These are phyloP conservation scores for Aspergillus calidoustus DNA, from an alignment of 2,329 filamentous ascomycete genomes.

Conservation along the genomic window DNA sequence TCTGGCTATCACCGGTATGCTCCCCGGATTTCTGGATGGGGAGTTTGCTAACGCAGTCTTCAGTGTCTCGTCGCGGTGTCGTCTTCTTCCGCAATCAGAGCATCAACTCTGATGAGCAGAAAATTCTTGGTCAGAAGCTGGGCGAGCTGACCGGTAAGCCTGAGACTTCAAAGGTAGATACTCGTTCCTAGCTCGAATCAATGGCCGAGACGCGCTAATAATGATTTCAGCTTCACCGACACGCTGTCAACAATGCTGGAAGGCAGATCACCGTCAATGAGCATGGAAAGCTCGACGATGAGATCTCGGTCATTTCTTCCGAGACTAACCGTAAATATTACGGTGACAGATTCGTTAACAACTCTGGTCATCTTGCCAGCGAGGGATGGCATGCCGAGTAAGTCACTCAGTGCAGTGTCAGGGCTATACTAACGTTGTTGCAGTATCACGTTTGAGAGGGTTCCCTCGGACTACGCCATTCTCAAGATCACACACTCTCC, in stretches of 20 bases:
- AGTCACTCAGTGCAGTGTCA: background rate
- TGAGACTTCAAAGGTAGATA: constrained; percentile 49
- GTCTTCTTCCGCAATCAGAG: constrained; percentile 68
- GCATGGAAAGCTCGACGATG: constrained; percentile 9
- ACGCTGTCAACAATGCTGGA: constrained; percentile 3
- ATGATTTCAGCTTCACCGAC: background rate
- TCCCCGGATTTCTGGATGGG: background rate
- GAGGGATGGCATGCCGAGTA: constrained; percentile 17
- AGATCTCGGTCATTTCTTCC: constrained; percentile 13
- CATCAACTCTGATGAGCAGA: constrained; percentile 66
- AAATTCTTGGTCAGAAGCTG: constrained; percentile 64
- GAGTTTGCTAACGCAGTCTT: background rate
- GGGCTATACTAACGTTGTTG: background rate
- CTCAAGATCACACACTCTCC: constrained; percentile 10
- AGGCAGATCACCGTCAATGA: constrained; percentile 4
- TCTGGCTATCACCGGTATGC: constrained; percentile 67
- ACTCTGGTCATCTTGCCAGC: constrained; percentile 7
- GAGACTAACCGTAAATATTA: constrained; percentile 11
- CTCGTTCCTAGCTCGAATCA: background rate
- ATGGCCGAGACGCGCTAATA: background rate
- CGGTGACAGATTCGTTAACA: background rate
- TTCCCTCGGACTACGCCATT: constrained; percentile 14
- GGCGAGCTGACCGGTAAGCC: constrained; percentile 66
- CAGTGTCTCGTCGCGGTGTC: constrained; percentile 70
- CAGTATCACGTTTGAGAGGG: constrained; percentile 16